These are phyloP conservation scores for Iberis pinnata DNA, from an alignment of 345 rosid species.

Conservation along the genomic window DNA sequence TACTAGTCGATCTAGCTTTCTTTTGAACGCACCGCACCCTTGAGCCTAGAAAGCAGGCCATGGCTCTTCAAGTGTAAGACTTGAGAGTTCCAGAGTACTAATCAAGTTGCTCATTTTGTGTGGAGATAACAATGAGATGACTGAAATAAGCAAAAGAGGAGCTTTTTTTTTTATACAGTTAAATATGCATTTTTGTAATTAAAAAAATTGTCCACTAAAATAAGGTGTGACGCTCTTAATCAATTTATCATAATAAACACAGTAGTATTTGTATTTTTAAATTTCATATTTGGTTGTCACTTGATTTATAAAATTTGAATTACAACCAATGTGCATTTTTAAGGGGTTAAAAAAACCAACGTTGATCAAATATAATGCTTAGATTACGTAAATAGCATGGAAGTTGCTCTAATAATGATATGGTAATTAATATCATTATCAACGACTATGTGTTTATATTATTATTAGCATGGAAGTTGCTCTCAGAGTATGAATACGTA, in stretches of 20 bases:
- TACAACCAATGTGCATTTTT: too few relatives aligned
- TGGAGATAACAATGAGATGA: slow-evolving; percentile 24
- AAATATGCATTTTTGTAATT: neutral
- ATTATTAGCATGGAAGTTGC: slow-evolving; percentile 7
- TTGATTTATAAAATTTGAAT: slow-evolving; percentile 11
- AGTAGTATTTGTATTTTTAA: slow-evolving; percentile 13
- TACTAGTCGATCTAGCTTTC: slow-evolving; percentile 1
- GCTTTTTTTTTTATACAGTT: slow-evolving; percentile 27
- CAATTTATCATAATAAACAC: slow-evolving; percentile 1
- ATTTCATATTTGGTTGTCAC: slow-evolving; percentile 18
- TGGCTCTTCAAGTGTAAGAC: slow-evolving; percentile 36
- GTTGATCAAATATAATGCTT: neutral
- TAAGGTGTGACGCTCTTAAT: neutral
- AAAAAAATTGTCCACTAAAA: neutral
- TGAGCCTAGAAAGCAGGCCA: slow-evolving; percentile 43
- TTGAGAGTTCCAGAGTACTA: slow-evolving; percentile 33
- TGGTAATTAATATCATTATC: too few relatives aligned
- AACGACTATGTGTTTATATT: too few relatives aligned
- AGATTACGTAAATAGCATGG: neutral
- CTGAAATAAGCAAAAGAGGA: slow-evolving; percentile 16
- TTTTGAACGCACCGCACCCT: too few relatives aligned
- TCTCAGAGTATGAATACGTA: neutral
- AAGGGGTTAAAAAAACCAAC: too few relatives aligned
- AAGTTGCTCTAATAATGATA: too few relatives aligned
- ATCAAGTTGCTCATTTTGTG: slow-evolving; percentile 36